Conservation (phyloP, 1,284 basidiomycete genomes). For the Fomitopsis pinicola region DNA sequence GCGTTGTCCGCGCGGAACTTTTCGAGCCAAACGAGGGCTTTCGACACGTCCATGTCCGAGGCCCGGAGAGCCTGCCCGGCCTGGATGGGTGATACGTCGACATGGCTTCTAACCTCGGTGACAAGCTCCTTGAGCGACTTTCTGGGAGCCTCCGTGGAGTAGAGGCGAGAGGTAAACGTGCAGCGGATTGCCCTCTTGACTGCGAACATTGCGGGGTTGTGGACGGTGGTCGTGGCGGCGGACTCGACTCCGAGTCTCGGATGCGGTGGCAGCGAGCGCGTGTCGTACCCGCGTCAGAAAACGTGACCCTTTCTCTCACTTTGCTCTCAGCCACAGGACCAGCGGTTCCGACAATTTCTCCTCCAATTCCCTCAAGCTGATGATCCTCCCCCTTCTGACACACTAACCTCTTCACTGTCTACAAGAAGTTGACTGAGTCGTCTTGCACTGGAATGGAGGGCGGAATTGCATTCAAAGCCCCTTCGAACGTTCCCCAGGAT, state of each 20-base stretch:
- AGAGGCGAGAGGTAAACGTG: slow-evolving; percentile 23
- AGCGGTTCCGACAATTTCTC: neutral
- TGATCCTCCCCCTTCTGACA: no score
- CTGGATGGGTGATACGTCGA: slow-evolving; percentile 80
- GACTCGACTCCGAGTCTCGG: slow-evolving; percentile 1
- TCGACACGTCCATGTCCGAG: slow-evolving; percentile 70
- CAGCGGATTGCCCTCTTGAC: neutral
- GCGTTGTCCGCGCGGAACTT: slow-evolving; percentile 69
- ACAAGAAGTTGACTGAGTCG: no score
- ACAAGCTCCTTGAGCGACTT: slow-evolving; percentile 67
- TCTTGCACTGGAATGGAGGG: slow-evolving; percentile 11
- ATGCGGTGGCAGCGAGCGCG: slow-evolving; percentile 3
- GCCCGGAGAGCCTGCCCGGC: slow-evolving; percentile 84
- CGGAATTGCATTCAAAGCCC: slow-evolving; percentile 47
- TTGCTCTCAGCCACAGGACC: neutral
- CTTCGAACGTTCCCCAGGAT: slow-evolving; percentile 63
- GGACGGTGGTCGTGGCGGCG: neutral
- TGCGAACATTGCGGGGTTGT: slow-evolving; percentile 14
- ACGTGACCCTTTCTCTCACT: neutral
- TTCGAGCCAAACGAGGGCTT: slow-evolving; percentile 79
- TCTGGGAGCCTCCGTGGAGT: slow-evolving; percentile 38
- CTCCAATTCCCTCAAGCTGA: neutral
- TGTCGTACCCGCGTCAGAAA: slow-evolving; percentile 5
- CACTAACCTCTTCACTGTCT: no score
- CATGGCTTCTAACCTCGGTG: slow-evolving; percentile 79